Evolutionary conservation across 192 early-diverging fungal genomes (phyloP), one percentile per base, ranked within the genome.

Genomic region (Piromyces sp.): DNA sequence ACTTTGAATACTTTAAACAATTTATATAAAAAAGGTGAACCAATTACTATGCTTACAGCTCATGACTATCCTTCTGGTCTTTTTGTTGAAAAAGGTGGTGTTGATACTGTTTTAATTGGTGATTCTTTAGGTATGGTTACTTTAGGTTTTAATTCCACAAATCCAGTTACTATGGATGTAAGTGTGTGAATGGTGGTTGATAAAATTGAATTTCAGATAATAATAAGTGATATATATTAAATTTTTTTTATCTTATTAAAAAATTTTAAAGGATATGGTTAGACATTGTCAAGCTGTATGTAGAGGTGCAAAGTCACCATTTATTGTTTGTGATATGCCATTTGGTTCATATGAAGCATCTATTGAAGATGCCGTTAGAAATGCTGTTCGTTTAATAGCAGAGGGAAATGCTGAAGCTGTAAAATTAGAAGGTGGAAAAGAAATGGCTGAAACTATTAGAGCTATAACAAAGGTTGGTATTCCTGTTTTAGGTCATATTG

Each of bases 111-210:
- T 80, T 90, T 99, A 14, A 96, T 99, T 6, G 98, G 98, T 28
- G 98, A 98, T 86, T 95, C 94, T 3, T 87, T 98, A 80, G 98
- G 96, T 17, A 99, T 99, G 98, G 98, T 99, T 0, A 92, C 95
- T 12, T 87, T 99, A 78, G 97, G 97, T 12, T 92, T 94, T 85
- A 90, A 94, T 28, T 92, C 90, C 31, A 98, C 96, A 15, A 94
- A 93, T 79, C 89, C 89, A 79, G 88, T 97, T 36, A 97, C 96
- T 3, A 88, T 98, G 79, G 94, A 98, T 80, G 93, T 94, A 86
- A 88, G 90, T 84, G 11, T 29, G n/a, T n/a, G n/a, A n/a, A n/a
- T n/a, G n/a, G n/a, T n/a, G n/a, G n/a, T n/a, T n/a, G n/a, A n/a
- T n/a, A n/a, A n/a, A n/a, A n/a, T n/a, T n/a, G n/a, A n/a, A n/a